phyloP scores from a whole-genome alignment of 2,329 filamentous ascomycete species.

The Amesomyces nigricolor region DNA sequence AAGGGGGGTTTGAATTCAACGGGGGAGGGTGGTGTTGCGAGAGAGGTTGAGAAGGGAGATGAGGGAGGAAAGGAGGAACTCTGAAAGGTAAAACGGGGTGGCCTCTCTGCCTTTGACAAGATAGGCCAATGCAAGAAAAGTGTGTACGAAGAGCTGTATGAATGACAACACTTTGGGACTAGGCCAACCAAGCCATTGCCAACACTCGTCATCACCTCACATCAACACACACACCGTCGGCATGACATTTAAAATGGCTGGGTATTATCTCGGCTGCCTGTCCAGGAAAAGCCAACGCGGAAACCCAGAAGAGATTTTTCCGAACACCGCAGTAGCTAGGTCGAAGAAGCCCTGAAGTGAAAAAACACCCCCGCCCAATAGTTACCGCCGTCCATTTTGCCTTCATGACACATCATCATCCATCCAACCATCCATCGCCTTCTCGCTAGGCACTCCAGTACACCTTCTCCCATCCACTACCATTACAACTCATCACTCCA shows the following conservation, averaged over 20 bases:
- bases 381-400: constrained; percentile 1
- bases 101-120: no score
- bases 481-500: neutral
- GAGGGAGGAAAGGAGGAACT: neutral
- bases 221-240: no score
- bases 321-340: neutral
- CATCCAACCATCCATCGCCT: neutral
- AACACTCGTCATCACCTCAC: no score
- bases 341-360: neutral
- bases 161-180: no score
- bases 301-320: neutral
- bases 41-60: neutral
- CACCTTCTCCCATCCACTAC: neutral
- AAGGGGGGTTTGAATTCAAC: neutral
- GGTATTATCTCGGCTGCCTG: constrained; percentile 15
- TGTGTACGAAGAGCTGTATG: neutral
- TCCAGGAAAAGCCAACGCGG: constrained; percentile 9
- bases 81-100: neutral
- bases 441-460: neutral
- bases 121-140: no score
- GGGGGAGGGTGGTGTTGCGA: neutral
- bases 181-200: no score
- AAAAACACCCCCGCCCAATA: no score
- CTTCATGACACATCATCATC: constrained; percentile 12
- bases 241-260: neutral